These are phyloP conservation scores for Diaporthe citrichinensis DNA, from an alignment of 2,329 filamentous ascomycete genomes.

Conservation along the genomic window DNA sequence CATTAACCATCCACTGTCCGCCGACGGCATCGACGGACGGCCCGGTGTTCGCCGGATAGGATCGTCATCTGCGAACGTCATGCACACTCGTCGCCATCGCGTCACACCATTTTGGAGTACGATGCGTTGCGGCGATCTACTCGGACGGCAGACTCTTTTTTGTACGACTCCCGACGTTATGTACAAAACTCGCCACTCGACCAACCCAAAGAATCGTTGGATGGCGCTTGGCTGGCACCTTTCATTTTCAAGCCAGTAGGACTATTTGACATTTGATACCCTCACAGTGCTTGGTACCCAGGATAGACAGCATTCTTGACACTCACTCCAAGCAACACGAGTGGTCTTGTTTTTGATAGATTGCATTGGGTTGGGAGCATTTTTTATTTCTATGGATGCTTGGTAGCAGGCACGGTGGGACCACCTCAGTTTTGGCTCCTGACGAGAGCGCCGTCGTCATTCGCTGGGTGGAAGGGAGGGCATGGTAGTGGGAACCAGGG, in stretches of 20 bases:
- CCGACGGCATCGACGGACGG: not conserved
- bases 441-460: not conserved
- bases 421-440: not conserved
- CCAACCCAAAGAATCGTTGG: not conserved
- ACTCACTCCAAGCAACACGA: conserved; percentile 30
- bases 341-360: conserved; percentile 25
- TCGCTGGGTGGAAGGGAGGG: not conserved
- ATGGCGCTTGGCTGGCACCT: not conserved
- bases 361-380: conserved; percentile 6
- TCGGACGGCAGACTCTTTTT: not conserved
- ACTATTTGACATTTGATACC: conserved; percentile 36
- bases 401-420: not conserved
- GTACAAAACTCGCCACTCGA: not conserved
- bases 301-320: conserved; percentile 35
- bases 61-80: not conserved
- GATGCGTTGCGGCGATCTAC: not conserved
- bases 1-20: not conserved
- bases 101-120: not conserved
- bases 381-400: not conserved
- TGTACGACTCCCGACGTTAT: not conserved
- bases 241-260: not conserved
- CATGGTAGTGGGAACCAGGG: not conserved
- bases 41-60: not conserved
- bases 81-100: not conserved
- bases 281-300: conserved; percentile 36